Evolutionary conservation across 192 early-diverging fungal species (phyloP).

Genomic region (Backusella sp.): DNA sequence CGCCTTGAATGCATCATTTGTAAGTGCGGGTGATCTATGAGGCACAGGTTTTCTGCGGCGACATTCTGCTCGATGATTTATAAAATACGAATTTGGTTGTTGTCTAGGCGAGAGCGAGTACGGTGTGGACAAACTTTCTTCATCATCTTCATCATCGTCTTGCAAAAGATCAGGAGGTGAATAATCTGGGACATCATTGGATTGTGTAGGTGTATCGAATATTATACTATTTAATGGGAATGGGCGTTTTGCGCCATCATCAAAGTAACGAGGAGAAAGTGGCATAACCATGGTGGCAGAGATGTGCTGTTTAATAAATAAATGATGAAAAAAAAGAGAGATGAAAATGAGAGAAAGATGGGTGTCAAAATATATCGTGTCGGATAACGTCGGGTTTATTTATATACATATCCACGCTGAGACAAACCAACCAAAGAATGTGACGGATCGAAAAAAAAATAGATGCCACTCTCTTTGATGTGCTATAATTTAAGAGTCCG

Average conservation of each 20-base stretch:
- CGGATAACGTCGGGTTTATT: conserved; percentile 1
- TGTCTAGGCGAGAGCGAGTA: neutral
- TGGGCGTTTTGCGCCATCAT: neutral
- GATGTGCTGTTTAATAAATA: neutral
- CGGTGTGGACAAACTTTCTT: neutral
- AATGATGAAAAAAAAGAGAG: neutral
- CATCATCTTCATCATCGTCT: conserved; percentile 32
- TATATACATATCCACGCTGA: neutral
- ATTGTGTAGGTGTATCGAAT: neutral
- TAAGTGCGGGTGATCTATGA: conserved; percentile 20
- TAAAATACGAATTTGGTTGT: neutral
- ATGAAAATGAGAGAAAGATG: neutral
- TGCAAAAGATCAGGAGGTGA: conserved; percentile 35
- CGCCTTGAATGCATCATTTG: conserved; percentile 13
- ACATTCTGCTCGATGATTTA: neutral
- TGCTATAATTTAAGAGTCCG: neutral
- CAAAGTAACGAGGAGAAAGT: neutral
- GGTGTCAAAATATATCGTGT: neutral
- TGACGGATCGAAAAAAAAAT: neutral
- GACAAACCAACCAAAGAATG: conserved; percentile 1
- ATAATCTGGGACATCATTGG: neutral
- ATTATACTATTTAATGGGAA: neutral
- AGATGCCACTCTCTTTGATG: neutral
- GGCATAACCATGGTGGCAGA: neutral
- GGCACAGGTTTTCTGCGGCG: conserved; percentile 21